Conservation (phyloP, 192 early-diverging fungal species). For the Coemansia sp. region DNA sequence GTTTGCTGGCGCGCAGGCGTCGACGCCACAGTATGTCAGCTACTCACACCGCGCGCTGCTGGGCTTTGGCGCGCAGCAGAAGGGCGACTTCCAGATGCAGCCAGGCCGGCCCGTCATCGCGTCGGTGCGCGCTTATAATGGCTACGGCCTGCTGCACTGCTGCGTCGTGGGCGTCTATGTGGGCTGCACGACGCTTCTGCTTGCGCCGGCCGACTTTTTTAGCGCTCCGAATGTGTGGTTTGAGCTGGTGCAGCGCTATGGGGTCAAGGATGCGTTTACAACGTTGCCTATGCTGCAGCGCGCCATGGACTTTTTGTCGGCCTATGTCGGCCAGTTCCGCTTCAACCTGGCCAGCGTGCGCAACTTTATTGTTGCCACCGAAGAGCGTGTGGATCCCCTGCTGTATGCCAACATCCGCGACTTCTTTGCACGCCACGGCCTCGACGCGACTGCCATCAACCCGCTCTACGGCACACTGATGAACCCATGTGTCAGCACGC, state of each 20-base stretch:
- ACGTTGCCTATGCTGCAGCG: slow-evolving; percentile 64
- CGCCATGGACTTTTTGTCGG: slow-evolving; percentile 55
- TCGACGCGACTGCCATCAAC: slow-evolving; percentile 65
- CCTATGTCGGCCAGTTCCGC: slow-evolving; percentile 30
- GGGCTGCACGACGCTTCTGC: slow-evolving; percentile 58
- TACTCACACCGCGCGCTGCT: slow-evolving; percentile 37
- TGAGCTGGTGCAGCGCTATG: slow-evolving; percentile 64
- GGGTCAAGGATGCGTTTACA: slow-evolving; percentile 63
- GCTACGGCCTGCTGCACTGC: slow-evolving; percentile 52
- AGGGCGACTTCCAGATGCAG: slow-evolving; percentile 50
- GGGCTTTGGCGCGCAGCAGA: slow-evolving; percentile 39
- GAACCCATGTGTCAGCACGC: slow-evolving; percentile 75
- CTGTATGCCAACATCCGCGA: slow-evolving; percentile 49
- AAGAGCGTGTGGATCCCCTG: slow-evolving; percentile 49
- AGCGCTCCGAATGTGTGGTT: slow-evolving; percentile 62
- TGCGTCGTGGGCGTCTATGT: slow-evolving; percentile 48
- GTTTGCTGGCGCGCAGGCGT: slow-evolving; percentile 38
- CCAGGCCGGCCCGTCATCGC: slow-evolving; percentile 36
- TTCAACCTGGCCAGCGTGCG: slow-evolving; percentile 54
- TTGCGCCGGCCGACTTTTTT: slow-evolving; percentile 59
- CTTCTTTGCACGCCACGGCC: slow-evolving; percentile 56
- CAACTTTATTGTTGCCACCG: slow-evolving; percentile 59
- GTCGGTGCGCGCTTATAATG: slow-evolving; percentile 46
- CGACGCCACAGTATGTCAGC: slow-evolving; percentile 45
- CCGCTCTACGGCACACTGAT: slow-evolving; percentile 68